Base-by-base conservation (phyloP, 352 stramenopile species). In the Phytophthora macrochlamydospora region DNA sequence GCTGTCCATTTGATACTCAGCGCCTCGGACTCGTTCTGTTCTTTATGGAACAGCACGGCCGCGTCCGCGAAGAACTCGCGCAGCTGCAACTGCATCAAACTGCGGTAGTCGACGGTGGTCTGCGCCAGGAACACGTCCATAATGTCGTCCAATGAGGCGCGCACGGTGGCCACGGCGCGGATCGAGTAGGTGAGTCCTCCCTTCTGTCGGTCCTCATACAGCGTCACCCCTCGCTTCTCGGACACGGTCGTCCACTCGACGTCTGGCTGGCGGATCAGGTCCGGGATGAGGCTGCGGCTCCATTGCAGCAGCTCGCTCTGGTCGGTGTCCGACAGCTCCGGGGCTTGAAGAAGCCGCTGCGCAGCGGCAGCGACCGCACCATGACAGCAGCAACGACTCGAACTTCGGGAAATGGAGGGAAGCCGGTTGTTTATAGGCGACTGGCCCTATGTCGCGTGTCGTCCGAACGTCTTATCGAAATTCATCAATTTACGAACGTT, bases 1-100 rank as follows among this genome's bases (percentile, higher is more conserved):
- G 83, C 86, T 38, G 88, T 65, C 86, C 86, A 94, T 64, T 94
- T 94, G 72, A 94, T 86, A 59, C 80, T 85, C 43, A 94, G 69
- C 48, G 77, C 82, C 56, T 94, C 86, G n/a, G 62, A 78, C 45
- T 94, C 86, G 65, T 89, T 88, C 62, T 89, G 81, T 52, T 91
- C 84, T 38, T 73, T 75, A 65, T 91, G 83, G 75, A 81, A 92
- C 24, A 94, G 76, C 71, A 93, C 84, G 13, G 82, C 82, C 2
- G 73, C 76, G 69, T 94, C 86, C 2, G 75, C 74, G 55, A 90
- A 92, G 69, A 79, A 80, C 42, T 94, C 86, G 62, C 84, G 83
- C 37, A 92, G 73, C 42, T 91, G 73, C 51, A 93, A 65, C 67
- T 92, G 79, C 83, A 92, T 92, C 56, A 92, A 69, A 46, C 76